Conservation (phyloP, 164 flowering plant species). For the Amborella trichopoda region DNA sequence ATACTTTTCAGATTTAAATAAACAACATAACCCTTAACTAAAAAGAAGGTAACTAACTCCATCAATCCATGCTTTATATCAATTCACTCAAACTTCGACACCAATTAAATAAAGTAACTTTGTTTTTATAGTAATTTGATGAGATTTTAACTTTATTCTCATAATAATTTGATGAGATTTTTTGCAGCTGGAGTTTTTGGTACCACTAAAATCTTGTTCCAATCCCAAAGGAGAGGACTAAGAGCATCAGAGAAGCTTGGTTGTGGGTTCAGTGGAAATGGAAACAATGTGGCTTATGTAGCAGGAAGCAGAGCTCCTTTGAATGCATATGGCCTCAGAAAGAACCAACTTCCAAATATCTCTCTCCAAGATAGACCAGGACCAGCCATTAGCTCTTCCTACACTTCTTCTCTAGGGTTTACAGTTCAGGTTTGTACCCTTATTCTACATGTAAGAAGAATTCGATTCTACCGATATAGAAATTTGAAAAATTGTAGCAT, state of each 20-base stretch:
- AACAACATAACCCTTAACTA: no score
- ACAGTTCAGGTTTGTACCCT: slow-evolving; percentile 33
- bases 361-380: slow-evolving; percentile 49
- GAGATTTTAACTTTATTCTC: no score
- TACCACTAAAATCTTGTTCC: slow-evolving; percentile 35
- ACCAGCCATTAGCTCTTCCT: slow-evolving; percentile 43
- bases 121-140: no score
- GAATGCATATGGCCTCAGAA: slow-evolving; percentile 26
- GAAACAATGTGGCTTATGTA: slow-evolving; percentile 39
- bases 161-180: neutral
- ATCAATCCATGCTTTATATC: no score
- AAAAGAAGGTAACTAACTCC: no score
- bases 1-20: no score
- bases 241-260: slow-evolving; percentile 38
- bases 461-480: no score
- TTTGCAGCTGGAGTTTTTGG: slow-evolving; percentile 50
- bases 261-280: slow-evolving; percentile 41
- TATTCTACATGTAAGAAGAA: no score
- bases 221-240: slow-evolving; percentile 41
- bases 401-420: slow-evolving; percentile 46
- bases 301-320: slow-evolving; percentile 39
- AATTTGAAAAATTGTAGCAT: no score
- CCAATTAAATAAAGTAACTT: no score
- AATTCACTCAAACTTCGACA: no score
- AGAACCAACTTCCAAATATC: slow-evolving; percentile 17